These are phyloP conservation scores for Apophysomyces trapeziformis DNA, from an alignment of 371 early-diverging fungal genomes.

Conservation along the genomic window DNA sequence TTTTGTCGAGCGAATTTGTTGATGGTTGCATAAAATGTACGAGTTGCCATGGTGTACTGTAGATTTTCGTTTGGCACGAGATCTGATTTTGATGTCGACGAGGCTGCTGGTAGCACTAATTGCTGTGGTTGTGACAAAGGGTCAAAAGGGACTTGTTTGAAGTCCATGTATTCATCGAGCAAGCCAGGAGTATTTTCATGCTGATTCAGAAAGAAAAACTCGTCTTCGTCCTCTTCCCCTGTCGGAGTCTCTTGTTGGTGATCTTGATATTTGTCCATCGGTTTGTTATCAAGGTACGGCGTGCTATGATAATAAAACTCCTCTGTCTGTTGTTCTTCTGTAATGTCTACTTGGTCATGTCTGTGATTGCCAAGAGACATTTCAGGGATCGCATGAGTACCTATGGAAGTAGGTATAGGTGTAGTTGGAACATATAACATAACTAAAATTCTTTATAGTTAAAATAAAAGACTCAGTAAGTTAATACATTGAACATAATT, in stretches of 20 bases:
- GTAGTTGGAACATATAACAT: conserved; percentile 8
- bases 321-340: neutral
- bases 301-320: neutral
- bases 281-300: neutral
- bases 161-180: conserved; percentile 21
- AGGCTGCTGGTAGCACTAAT: conserved; percentile 2
- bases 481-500: neutral
- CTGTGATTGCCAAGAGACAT: conserved; percentile 3
- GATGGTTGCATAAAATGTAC: conserved; percentile 51
- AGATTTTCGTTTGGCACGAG: conserved; percentile 10
- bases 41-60: conserved; percentile 40
- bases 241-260: neutral
- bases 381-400: conserved; percentile 8
- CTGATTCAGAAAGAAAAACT: conserved; percentile 35
- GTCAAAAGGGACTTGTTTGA: conserved; percentile 3
- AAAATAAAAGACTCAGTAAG: neutral
- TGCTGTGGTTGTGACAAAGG: conserved; percentile 1
- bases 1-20: conserved; percentile 43
- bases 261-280: neutral
- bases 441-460: neutral
- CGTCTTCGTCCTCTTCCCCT: conserved; percentile 17
- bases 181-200: conserved; percentile 28
- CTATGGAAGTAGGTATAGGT: neutral
- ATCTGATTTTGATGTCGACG: conserved; percentile 8
- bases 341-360: conserved; percentile 1